phyloP scores from a whole-genome alignment of 1,284 basidiomycete species.

The Mycena citricolor region DNA sequence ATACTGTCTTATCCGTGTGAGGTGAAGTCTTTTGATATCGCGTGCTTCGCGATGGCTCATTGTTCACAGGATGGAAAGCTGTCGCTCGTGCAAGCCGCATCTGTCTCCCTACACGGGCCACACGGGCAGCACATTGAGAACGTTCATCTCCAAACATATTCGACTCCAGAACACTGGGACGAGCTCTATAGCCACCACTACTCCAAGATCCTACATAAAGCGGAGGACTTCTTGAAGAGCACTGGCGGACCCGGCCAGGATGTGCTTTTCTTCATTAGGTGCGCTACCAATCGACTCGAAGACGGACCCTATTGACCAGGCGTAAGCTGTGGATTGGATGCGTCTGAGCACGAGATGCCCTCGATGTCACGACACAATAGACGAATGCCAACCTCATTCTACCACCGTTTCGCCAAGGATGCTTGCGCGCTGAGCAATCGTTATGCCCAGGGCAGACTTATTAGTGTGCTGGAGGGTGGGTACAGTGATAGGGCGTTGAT shows the following conservation, averaged over 20 bases:
- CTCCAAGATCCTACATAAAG: constrained; percentile 67
- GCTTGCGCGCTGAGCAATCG: constrained; percentile 65
- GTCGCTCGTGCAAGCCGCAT: constrained; percentile 81
- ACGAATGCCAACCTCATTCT: constrained; percentile 89
- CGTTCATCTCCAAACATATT: constrained; percentile 83
- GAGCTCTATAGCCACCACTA: constrained; percentile 74
- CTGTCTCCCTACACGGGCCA: constrained; percentile 73
- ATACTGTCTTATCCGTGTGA: constrained; percentile 93
- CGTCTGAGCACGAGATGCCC: constrained; percentile 87
- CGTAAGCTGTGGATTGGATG: constrained; percentile 85
- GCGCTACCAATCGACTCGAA: constrained; percentile 21
- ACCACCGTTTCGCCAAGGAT: constrained; percentile 80
- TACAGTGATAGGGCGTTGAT: constrained; percentile 89
- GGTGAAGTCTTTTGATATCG: no score
- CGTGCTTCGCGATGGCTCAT: no score
- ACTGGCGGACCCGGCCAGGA: constrained; percentile 70
- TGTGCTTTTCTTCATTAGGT: constrained; percentile 86
- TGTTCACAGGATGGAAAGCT: constrained; percentile 85
- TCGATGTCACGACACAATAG: constrained; percentile 93
- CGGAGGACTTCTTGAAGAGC: constrained; percentile 67
- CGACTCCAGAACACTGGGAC: constrained; percentile 72
- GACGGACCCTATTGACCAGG: constrained; percentile 1
- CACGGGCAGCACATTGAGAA: constrained; percentile 94
- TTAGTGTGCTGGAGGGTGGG: constrained; percentile 93
- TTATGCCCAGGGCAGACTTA: constrained; percentile 68